Evolutionary conservation across 2,329 filamentous ascomycete species (phyloP).

Genomic region (Ascochyta pisi): DNA sequence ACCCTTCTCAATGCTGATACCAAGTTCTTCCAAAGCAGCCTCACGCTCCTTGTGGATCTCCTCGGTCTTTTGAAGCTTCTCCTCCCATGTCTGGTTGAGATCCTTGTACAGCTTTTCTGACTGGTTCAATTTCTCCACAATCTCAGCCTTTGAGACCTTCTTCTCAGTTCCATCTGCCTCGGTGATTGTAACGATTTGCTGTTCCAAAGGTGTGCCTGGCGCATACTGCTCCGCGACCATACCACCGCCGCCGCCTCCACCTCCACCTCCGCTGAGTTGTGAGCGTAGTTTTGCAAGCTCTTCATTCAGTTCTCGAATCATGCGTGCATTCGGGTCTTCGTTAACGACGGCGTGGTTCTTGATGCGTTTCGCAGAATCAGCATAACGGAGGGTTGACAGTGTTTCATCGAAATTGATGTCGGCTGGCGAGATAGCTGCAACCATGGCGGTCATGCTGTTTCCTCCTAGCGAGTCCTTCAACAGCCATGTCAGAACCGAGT

Average conservation of each 20-base stretch:
- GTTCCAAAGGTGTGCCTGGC: constrained; percentile 87
- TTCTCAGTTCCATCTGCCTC: constrained; percentile 84
- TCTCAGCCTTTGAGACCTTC: constrained; percentile 97
- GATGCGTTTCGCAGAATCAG: constrained; percentile 97
- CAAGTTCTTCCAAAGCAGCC: constrained; percentile 90
- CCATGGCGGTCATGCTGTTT: constrained; percentile 99
- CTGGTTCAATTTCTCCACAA: constrained; percentile 93
- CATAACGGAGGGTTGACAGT: constrained; percentile 91
- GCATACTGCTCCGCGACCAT: constrained; percentile 80
- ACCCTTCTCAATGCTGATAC: constrained; percentile 98
- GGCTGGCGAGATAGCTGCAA: constrained; percentile 95
- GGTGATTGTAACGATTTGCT: constrained; percentile 96
- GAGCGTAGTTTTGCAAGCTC: constrained; percentile 84
- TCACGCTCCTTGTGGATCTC: constrained; percentile 98
- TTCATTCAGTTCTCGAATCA: constrained; percentile 98
- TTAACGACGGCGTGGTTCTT: constrained; percentile 99
- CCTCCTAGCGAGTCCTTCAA: constrained; percentile 96
- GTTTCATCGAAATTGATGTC: constrained; percentile 99
- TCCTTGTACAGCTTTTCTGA: constrained; percentile 96
- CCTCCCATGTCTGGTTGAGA: constrained; percentile 98
- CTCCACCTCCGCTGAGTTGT: constrained; percentile 68
- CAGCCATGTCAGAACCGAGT: constrained; percentile 95
- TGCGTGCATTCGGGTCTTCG: constrained; percentile 97
- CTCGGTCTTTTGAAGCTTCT: constrained; percentile 93
- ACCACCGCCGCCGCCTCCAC: constrained; percentile 45